Percentiles rank a stretch among this genome's conserved stretches.
phyloP scores from a whole-genome alignment of 345 rosid species.

The Eucalyptus marginata region DNA sequence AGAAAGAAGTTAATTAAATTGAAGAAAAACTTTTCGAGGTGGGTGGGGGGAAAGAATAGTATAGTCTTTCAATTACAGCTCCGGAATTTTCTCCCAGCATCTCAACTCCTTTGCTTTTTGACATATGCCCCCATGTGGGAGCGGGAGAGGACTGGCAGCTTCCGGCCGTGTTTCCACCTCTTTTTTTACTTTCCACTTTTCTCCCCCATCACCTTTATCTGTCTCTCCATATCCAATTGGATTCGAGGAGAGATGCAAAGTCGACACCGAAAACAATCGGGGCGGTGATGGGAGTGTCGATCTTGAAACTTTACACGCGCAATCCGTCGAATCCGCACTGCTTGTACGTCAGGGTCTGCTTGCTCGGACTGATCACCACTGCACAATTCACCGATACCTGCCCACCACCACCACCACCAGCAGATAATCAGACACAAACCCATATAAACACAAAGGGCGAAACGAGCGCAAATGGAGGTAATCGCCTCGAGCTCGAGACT shows the following conservation, averaged over 20 bases:
- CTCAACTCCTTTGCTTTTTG: background rate
- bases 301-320: slow-evolving; percentile 23
- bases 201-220: background rate
- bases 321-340: slow-evolving; percentile 98
- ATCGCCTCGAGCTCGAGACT: background rate
- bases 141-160: background rate
- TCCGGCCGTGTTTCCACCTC: background rate
- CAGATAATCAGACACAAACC: background rate
- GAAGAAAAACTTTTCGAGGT: background rate
- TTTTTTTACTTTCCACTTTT: background rate
- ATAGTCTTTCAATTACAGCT: background rate
- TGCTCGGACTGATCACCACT: slow-evolving; percentile 84
- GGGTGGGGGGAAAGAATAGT: background rate
- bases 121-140: background rate
- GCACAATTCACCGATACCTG: slow-evolving; percentile 96
- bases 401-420: background rate
- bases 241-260: background rate
- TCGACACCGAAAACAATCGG: background rate
- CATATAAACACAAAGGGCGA: background rate
- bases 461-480: background rate
- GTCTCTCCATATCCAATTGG: background rate
- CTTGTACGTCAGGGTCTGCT: slow-evolving; percentile 83
- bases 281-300: background rate
- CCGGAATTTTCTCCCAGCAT: background rate
- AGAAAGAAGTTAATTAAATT: background rate